Base-by-base conservation (phyloP, 2,329 filamentous ascomycete genomes). In the Colletotrichum cuscutae region DNA sequence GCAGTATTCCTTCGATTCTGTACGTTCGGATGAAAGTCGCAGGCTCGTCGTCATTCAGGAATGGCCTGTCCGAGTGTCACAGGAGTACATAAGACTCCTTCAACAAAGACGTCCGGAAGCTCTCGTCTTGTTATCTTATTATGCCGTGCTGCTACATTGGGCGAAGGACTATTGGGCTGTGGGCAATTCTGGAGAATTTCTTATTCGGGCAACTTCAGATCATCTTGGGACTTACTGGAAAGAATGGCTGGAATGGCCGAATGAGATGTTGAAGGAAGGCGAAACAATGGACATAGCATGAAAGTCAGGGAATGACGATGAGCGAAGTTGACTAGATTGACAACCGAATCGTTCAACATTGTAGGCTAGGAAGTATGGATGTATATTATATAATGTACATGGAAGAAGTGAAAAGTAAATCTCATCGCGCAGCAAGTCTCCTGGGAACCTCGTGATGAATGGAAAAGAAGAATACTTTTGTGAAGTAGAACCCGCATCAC, bases 41-140 rank as follows among this genome's bases (percentile, higher is more conserved):
- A 74, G 82, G 1, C 80, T 81, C 49, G 69, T 78, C 8, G 53
- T 42, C 15, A 54, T 73, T 11, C 66, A 70, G 22, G 66, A 61
- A 26, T 86, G 83, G 82, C 79, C 79, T 2, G 79, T 82, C 8
- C 77, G 83, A 52, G 74, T 83, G 15, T 74, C 78, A 1, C 75
- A 73, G 19, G 77, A 80, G 4, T 85, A 83, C 60, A 79, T 83
- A 2, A 73, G 64, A 2, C 37, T 68, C 5, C 22, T 68, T 8
- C 32, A 57, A 13, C 49, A 68, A 57, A 30, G 68, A 15, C 46
- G 56, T 9, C 57, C 64, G 1, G 57, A 71, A 3, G 49, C 57
- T 2, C 74, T 86, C 11, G 80, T 83, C 15, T 78, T 86, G 19
- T 77, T 86, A 5, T 84, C 83, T 2, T 82, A 86, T 72, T 86